Conservation (phyloP, 352 stramenopile species). For the Thraustochytrium sp. region DNA sequence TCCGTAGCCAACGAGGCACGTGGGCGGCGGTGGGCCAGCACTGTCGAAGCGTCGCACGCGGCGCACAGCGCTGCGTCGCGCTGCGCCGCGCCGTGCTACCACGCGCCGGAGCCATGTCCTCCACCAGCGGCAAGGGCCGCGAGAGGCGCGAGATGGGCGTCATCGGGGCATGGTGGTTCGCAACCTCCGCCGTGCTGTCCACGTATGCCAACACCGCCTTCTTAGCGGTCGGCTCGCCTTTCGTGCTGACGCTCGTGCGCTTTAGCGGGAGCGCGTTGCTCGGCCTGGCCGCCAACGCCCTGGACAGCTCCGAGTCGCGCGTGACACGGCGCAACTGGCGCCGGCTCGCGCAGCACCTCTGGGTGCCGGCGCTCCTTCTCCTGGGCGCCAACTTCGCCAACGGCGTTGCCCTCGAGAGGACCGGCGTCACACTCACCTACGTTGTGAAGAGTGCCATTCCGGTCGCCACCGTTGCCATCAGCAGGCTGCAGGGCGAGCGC, state of each 20-base stretch:
- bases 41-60: too few species aligned
- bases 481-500: background rate
- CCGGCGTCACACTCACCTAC: slow-evolving; percentile 31
- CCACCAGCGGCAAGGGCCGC: too few species aligned
- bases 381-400: slow-evolving; percentile 34
- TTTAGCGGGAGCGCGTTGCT: background rate
- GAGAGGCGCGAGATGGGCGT: background rate
- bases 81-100: too few species aligned
- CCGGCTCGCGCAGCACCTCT: background rate
- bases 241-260: slow-evolving; percentile 8
- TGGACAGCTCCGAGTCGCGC: background rate
- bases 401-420: background rate
- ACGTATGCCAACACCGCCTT: slow-evolving; percentile 36
- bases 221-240: background rate
- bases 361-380: background rate
- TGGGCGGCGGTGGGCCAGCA: too few species aligned
- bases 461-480: slow-evolving; percentile 2
- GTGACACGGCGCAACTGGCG: background rate
- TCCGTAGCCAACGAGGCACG: too few species aligned
- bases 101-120: too few species aligned
- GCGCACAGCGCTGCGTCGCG: too few species aligned
- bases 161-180: slow-evolving; percentile 9
- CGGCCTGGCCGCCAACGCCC: background rate
- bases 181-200: slow-evolving; percentile 9
- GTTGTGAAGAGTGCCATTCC: slow-evolving; percentile 35